Evolutionary conservation across 768 basidiomycete genomes (phyloP), one percentile per base, ranked within the genome.

Genomic region (Lactarius akahatsu): DNA sequence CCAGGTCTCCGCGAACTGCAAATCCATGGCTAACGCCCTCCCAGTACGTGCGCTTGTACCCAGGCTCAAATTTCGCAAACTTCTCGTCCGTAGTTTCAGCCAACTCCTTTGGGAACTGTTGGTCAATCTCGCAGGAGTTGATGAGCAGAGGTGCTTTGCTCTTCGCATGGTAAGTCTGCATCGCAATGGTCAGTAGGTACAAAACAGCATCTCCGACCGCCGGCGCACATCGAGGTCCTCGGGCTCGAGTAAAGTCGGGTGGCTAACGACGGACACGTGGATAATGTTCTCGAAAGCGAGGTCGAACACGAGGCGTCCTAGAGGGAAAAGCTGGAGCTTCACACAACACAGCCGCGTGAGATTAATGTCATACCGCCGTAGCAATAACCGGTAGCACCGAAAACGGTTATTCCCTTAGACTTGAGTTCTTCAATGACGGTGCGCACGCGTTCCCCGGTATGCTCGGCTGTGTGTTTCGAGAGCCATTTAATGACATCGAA

Each of bases 171-270:
- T 32, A 32, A 32, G 4, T 7, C 32, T 32, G 32, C 32, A 32
- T 32, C 32, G 32, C 7, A 32, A 32, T 32, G 7, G 32, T 32
- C 32, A 32, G 32, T 32, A 32, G 32, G 32, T 7, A 32, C 32
- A 32, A 7, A 32, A 32, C 32, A 32, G 32, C 32, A 32, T 32
- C 32, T 32, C 32, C 32, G 32, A 32, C 32, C 32, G 6, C 32
- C 20, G 34, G 59, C 69, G 30, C 62, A 76, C 77, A 70, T 82
- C 76, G 16, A 82, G 71, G 67, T 81, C 80, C 9, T 73, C 71
- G 4, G 78, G 78, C 26, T 76, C 32, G 41, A 83, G 74, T 1
- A 77, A 68, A 2, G 83, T 82, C 0, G 85, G 85, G 70, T 86
- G 85, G 1, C 79, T 63, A 54, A 81, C 73, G 23, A 76, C 78